Percentiles rank a stretch among this genome's conserved stretches.
These are phyloP conservation scores for Leptodermis oblonga DNA, from an alignment of 257 asterid species.

Conservation along the genomic window DNA sequence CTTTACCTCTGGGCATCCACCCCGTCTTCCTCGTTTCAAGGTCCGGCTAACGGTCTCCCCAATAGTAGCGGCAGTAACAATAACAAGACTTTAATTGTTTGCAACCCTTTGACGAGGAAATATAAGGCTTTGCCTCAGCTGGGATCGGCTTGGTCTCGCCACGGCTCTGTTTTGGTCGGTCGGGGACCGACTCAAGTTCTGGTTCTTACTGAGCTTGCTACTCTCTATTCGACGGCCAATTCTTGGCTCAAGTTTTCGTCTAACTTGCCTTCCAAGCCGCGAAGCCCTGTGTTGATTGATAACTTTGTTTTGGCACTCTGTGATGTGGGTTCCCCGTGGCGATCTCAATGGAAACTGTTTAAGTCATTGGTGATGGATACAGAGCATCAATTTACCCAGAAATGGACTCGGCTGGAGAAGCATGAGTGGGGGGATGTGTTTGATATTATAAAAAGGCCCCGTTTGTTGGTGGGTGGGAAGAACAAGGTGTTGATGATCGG, in stretches of 20 bases:
- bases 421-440: constrained; percentile 92
- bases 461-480: constrained; percentile 61
- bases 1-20: constrained; percentile 76
- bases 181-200: constrained; percentile 54
- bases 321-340: constrained; percentile 94
- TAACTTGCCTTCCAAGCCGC: constrained; percentile 83
- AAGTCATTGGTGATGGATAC: constrained; percentile 24
- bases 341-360: constrained; percentile 92
- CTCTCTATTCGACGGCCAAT: constrained; percentile 50
- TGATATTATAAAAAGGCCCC: constrained; percentile 72
- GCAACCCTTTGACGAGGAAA: constrained; percentile 68
- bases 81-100: constrained; percentile 61
- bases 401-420: constrained; percentile 74
- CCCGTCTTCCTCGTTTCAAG: constrained; percentile 9
- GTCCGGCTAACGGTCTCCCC: neutral
- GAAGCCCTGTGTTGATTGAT: constrained; percentile 73
- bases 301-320: constrained; percentile 68
- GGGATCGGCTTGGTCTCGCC: constrained; percentile 98
- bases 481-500: constrained; percentile 79
- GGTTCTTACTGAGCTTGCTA: constrained; percentile 85
- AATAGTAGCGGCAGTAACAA: neutral
- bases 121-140: constrained; percentile 78
- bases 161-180: constrained; percentile 86
- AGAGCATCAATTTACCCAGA: constrained; percentile 44
- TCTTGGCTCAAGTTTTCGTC: constrained; percentile 89